A percentile compares a stretch with the other conserved stretches of the same genome.
Conservation (phyloP, 352 stramenopile species). For the Globisporangium yorkense region DNA sequence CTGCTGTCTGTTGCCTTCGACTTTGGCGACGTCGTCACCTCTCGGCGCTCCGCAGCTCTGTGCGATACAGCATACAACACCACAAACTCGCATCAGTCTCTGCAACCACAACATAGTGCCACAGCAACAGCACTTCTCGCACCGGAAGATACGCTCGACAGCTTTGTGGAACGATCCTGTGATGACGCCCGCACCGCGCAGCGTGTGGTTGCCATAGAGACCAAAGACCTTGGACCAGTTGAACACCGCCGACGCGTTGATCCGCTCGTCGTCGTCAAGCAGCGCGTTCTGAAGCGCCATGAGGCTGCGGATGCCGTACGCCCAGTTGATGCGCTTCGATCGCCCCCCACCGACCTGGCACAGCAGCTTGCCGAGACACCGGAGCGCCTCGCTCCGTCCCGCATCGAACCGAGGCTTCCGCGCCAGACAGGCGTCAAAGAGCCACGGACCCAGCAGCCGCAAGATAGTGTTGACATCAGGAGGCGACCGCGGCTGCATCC, state of each 20-base stretch:
- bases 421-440: conserved; percentile 81
- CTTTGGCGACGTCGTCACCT: conserved; percentile 21
- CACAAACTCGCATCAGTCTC: not conserved
- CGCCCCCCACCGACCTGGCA: conserved; percentile 62
- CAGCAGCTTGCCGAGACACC: conserved; percentile 70
- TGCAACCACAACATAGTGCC: not conserved
- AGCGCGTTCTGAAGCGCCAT: conserved; percentile 78
- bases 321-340: conserved; percentile 79
- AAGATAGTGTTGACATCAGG: conserved; percentile 84
- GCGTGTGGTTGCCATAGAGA: conserved; percentile 76
- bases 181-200: conserved; percentile 72
- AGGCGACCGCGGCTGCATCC: conserved; percentile 43
- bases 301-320: conserved; percentile 75
- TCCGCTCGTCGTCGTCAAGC: conserved; percentile 76
- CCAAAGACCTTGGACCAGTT: conserved; percentile 84
- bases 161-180: conserved; percentile 76
- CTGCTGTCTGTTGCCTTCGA: conserved; percentile 24
- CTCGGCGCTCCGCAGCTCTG: conserved; percentile 27
- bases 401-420: conserved; percentile 64
- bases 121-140: not conserved
- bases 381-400: conserved; percentile 66
- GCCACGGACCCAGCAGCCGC: conserved; percentile 70
- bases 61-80: not conserved
- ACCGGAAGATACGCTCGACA: conserved; percentile 73
- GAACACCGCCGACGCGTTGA: conserved; percentile 70